Base-by-base conservation (phyloP, 2,329 filamentous ascomycete genomes). In the Seiridium unicorne region DNA sequence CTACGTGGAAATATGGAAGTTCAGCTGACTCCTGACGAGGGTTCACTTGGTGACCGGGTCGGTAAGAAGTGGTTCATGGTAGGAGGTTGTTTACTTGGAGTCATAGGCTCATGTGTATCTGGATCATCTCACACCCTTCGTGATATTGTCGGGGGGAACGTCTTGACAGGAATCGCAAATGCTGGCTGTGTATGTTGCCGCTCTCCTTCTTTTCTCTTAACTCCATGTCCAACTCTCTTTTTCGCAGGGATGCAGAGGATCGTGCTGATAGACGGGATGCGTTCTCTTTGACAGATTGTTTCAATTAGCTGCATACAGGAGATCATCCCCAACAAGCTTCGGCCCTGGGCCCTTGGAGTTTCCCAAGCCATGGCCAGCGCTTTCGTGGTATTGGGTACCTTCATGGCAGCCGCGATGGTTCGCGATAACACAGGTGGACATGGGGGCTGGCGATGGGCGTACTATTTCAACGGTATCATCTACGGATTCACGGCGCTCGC, bases 61-160 rank as follows among this genome's bases (percentile, higher is more conserved):
- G 55, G 55, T 6, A 57, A 57, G 13, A 57, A 57, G 26, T 57
- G 44, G 55, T 57, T 57, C 42, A 34, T 57, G 32, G 55, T 48
- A 7, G 13, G 18, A 3, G 55, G 42, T 36, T 47, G 55, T 48
- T 34, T 57, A 44, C 35, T 57, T n/a, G 55, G 55, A 26, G 55
- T 57, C 11, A 26, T 57, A 34, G 55, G 55, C 26, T 57, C 55
- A 10, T 47, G 42, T 31, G 38, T 57, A n/a, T 57, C 55, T 2
- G 55, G 42, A 11, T 57, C 55, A 31, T 32, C 55, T 32, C 26
- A 57, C 9, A 47, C 26, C 11, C 11, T 48, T 11, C 47, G 32
- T 26, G 32, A 11, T 10, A 57, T 57, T n/a, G 44, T 57, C 2
- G 55, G 42, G 13, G 55, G 55, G 10, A 57, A 57, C 26, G 44